These are phyloP conservation scores for Geotrichum phurueaensis DNA, from an alignment of 1,139 yeast genomes.

Conservation along the genomic window DNA sequence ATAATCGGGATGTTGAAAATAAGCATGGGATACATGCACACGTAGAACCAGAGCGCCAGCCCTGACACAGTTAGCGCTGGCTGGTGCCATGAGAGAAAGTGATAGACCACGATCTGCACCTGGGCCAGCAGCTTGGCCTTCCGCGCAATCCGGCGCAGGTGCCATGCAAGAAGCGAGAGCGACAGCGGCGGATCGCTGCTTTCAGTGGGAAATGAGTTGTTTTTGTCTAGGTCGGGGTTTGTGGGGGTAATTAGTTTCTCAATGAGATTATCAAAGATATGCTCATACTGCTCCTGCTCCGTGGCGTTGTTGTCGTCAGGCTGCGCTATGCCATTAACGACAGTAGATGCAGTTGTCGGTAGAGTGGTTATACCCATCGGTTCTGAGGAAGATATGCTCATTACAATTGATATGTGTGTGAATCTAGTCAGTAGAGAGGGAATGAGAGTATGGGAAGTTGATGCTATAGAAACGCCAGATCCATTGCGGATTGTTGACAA, in stretches of 20 bases:
- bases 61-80: slow-evolving; percentile 30
- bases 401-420: background rate
- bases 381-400: background rate
- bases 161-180: slow-evolving; percentile 12
- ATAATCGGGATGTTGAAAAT: slow-evolving; percentile 59
- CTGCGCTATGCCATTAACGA: background rate
- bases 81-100: slow-evolving; percentile 16
- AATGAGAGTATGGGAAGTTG: background rate
- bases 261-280: slow-evolving; percentile 13
- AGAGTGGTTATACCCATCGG: background rate
- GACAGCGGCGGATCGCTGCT: slow-evolving; percentile 14
- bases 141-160: background rate
- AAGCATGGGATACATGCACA: slow-evolving; percentile 60
- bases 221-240: background rate
- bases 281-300: slow-evolving; percentile 3
- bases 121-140: background rate
- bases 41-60: slow-evolving; percentile 30
- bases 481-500: background rate
- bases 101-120: background rate
- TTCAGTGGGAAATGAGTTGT: background rate
- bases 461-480: background rate
- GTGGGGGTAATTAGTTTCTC: slow-evolving; percentile 7
- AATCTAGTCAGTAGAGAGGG: background rate
- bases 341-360: background rate
- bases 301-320: background rate